These are phyloP conservation scores for Fusarium sp. DNA, from an alignment of 2,329 filamentous ascomycete species.

Conservation along the genomic window DNA sequence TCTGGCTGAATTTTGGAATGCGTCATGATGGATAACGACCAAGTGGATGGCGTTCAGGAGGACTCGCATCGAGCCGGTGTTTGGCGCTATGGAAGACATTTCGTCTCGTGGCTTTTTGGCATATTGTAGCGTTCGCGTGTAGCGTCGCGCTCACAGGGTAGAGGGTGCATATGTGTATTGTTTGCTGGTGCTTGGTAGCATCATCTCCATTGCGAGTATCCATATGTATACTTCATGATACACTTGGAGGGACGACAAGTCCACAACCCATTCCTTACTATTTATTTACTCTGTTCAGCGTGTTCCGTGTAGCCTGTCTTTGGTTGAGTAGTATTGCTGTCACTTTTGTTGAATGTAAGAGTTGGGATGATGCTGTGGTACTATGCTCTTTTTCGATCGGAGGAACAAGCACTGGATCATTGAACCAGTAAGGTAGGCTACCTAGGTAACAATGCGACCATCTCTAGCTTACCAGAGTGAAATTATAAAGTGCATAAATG, in stretches of 20 bases:
- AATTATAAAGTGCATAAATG: no score
- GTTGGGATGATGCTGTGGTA: no score
- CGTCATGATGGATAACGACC: constrained; percentile 45
- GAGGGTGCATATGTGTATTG: not conserved
- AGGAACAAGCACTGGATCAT: no score
- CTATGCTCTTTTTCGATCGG: no score
- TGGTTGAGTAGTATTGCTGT: no score
- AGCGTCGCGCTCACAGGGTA: constrained; percentile 6
- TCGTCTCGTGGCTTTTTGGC: constrained; percentile 32
- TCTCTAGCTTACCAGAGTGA: no score
- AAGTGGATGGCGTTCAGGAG: constrained; percentile 43
- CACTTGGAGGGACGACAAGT: not conserved
- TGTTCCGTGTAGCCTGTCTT: not conserved
- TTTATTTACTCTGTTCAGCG: not conserved
- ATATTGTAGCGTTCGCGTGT: constrained; percentile 21
- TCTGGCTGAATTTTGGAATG: constrained; percentile 20
- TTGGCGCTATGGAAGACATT: constrained; percentile 37
- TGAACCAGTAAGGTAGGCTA: no score
- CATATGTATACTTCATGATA: not conserved
- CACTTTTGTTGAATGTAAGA: no score
- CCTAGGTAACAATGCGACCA: no score
- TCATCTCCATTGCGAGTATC: not conserved
- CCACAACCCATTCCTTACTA: not conserved
- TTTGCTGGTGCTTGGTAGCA: constrained; percentile 8
- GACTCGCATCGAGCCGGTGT: constrained; percentile 44